Conservation (phyloP, 352 stramenopile genomes). For the Phytophthora cactorum region DNA sequence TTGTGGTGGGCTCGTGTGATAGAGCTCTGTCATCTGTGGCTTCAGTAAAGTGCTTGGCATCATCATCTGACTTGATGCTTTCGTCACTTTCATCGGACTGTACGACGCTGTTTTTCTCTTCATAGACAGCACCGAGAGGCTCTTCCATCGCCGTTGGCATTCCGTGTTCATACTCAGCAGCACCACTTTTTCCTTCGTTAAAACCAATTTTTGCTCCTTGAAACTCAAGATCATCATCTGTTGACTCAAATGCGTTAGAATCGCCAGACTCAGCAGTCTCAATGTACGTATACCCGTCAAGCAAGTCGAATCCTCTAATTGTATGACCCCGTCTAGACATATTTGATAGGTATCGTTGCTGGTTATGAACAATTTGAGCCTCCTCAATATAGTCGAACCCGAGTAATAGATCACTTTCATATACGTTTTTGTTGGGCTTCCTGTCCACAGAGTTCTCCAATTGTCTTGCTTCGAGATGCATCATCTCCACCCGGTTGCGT, state of each 20-base stretch:
- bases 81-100: too few relatives aligned
- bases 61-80: too few relatives aligned
- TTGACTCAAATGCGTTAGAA: background rate
- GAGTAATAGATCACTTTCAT: conserved; percentile 28
- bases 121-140: background rate
- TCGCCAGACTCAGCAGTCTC: conserved; percentile 34
- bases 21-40: background rate
- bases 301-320: conserved; percentile 27
- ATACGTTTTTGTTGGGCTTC: background rate
- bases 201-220: background rate
- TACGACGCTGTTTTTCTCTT: too few relatives aligned
- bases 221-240: background rate
- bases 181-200: background rate
- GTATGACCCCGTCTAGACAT: background rate
- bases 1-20: too few relatives aligned
- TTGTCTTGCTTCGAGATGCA: conserved; percentile 50
- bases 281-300: conserved; percentile 45
- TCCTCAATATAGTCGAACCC: conserved; percentile 50
- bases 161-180: background rate
- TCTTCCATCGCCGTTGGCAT: background rate
- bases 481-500: conserved; percentile 54
- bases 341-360: background rate
- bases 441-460: conserved; percentile 1
- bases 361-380: background rate
- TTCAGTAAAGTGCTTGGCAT: too few relatives aligned